Percentiles rank a stretch among this genome's conserved stretches.
phyloP scores from a whole-genome alignment of 1,284 basidiomycete species.

The Leccinum solheimii region DNA sequence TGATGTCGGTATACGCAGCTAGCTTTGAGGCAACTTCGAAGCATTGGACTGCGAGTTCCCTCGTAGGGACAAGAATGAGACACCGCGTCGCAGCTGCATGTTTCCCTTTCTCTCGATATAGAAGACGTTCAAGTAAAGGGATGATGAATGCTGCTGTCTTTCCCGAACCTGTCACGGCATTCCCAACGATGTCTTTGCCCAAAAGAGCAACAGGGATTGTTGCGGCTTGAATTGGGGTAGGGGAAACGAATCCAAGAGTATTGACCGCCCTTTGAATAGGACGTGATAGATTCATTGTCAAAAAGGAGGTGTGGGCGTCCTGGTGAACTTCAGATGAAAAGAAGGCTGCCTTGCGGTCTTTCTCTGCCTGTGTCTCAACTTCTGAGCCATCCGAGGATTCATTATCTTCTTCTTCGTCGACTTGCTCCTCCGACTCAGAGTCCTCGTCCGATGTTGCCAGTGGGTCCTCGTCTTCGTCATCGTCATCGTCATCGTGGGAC shows the following conservation, averaged over 20 bases:
- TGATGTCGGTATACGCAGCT: constrained; percentile 84
- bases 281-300: constrained; percentile 86
- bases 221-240: constrained; percentile 94
- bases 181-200: constrained; percentile 94
- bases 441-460: constrained; percentile 46
- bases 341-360: constrained; percentile 77
- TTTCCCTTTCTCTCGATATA: constrained; percentile 86
- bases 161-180: constrained; percentile 93
- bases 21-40: constrained; percentile 88
- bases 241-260: constrained; percentile 77
- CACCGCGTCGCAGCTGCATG: constrained; percentile 91
- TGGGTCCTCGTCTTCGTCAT: constrained; percentile 41
- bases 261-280: constrained; percentile 87
- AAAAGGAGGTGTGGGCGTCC: constrained; percentile 66
- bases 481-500: constrained; percentile 25
- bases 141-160: constrained; percentile 97
- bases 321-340: constrained; percentile 66
- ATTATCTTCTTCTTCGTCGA: constrained; percentile 34
- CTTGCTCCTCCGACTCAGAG: constrained; percentile 16
- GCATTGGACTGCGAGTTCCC: constrained; percentile 94
- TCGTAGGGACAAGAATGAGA: constrained; percentile 88
- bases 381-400: constrained; percentile 40
- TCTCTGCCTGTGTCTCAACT: constrained; percentile 42
- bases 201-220: constrained; percentile 91
- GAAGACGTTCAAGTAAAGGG: constrained; percentile 88